Conservation (phyloP, 2,329 filamentous ascomycete genomes). For the Claviceps pazoutovae region DNA sequence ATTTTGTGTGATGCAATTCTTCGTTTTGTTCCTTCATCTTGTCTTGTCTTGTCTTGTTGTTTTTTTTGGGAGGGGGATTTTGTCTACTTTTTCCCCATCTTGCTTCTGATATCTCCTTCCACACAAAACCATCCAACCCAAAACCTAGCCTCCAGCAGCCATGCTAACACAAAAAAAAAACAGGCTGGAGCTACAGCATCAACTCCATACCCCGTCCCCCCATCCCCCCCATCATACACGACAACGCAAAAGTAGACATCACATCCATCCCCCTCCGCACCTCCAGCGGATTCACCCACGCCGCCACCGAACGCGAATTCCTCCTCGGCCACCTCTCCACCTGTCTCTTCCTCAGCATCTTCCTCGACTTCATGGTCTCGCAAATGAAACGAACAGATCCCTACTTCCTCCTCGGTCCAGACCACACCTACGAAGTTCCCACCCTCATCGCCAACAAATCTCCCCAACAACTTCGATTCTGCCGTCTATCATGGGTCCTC, state of each 20-base stretch:
- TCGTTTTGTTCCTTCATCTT: neutral
- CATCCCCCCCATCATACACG: constrained; percentile 18
- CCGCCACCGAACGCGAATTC: constrained; percentile 28
- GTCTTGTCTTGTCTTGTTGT: neutral
- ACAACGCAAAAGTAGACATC: constrained; percentile 26
- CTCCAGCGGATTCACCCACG: constrained; percentile 31
- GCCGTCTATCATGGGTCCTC: constrained; percentile 43
- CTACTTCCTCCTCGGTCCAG: constrained; percentile 51
- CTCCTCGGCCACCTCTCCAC: constrained; percentile 28
- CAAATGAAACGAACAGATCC: constrained; percentile 56
- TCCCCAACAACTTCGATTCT: constrained; percentile 32
- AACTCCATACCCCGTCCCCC: constrained; percentile 33
- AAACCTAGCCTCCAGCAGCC: too few species aligned
- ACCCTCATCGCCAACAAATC: constrained; percentile 28
- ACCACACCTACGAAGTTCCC: constrained; percentile 24
- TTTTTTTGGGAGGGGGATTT: neutral
- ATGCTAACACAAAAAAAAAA: neutral
- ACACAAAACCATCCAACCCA: too few species aligned
- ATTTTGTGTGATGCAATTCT: neutral
- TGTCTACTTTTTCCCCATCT: too few species aligned
- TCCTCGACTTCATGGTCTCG: constrained; percentile 56
- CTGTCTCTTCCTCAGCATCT: constrained; percentile 45
- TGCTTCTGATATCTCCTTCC: too few species aligned
- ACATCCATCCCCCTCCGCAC: constrained; percentile 27
- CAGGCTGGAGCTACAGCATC: constrained; percentile 46